These are phyloP conservation scores for Metschnikowia lachancei DNA, from an alignment of 805 yeast species.

Conservation along the genomic window DNA sequence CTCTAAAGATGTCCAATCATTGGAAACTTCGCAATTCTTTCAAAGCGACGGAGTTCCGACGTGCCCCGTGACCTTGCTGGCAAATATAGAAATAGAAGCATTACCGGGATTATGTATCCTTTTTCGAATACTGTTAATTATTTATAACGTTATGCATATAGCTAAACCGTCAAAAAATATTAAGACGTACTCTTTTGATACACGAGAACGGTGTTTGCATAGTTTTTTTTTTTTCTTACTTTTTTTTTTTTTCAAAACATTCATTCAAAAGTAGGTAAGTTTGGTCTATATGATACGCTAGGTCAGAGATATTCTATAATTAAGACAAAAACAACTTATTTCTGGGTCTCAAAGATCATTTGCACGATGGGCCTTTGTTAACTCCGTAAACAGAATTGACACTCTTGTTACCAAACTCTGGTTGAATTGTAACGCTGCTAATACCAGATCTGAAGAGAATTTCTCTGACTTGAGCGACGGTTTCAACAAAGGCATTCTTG, in stretches of 20 bases:
- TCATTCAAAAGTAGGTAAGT: neutral
- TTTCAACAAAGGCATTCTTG: constrained; percentile 49
- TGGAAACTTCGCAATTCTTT: too few species aligned
- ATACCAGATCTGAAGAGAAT: constrained; percentile 82
- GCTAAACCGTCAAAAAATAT: too few species aligned
- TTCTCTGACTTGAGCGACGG: constrained; percentile 72
- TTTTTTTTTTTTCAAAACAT: neutral
- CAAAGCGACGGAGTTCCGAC: too few species aligned
- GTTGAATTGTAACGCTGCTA: constrained; percentile 94
- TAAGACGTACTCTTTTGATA: too few species aligned
- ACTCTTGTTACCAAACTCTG: constrained; percentile 59
- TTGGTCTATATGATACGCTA: neutral
- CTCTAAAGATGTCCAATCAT: too few species aligned
- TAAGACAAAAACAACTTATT: neutral
- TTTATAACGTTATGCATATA: neutral
- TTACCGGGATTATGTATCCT: neutral
- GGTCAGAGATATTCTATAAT: neutral
- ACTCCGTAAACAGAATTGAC: constrained; percentile 29
- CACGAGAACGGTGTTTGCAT: too few species aligned
- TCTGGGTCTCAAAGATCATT: neutral
- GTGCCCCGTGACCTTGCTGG: too few species aligned
- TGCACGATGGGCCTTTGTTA: constrained; percentile 22
- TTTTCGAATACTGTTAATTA: neutral
- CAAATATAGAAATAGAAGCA: too few species aligned
- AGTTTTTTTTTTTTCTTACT: neutral